Conservation (phyloP, 2,329 filamentous ascomycete species). For the Fusarium sp. region DNA sequence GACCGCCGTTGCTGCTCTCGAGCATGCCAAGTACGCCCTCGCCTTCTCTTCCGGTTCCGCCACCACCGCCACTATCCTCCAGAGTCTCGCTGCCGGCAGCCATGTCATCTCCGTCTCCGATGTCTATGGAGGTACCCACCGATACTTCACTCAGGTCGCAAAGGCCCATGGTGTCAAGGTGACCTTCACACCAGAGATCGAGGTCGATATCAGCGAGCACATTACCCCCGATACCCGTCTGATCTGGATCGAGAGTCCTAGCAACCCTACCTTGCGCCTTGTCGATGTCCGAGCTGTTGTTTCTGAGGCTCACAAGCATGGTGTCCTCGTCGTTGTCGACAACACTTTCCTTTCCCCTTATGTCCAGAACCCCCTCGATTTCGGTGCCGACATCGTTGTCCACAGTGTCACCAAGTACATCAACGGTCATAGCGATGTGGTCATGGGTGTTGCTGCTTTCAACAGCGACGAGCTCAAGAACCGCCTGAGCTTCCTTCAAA, state of each 20-base stretch:
- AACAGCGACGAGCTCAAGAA: slow-evolving; percentile 83
- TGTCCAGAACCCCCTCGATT: slow-evolving; percentile 93
- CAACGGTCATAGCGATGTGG: slow-evolving; percentile 95
- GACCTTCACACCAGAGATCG: slow-evolving; percentile 92
- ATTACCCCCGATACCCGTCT: slow-evolving; percentile 91
- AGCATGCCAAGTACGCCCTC: slow-evolving; percentile 90
- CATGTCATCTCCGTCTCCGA: slow-evolving; percentile 97
- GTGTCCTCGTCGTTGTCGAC: slow-evolving; percentile 96
- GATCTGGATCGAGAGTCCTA: slow-evolving; percentile 94
- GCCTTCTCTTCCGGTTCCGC: slow-evolving; percentile 95
- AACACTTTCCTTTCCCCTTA: slow-evolving; percentile 98
- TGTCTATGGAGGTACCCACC: slow-evolving; percentile 96
- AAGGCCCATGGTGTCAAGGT: slow-evolving; percentile 93
- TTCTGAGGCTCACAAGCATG: slow-evolving; percentile 83
- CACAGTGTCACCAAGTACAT: slow-evolving; percentile 99
- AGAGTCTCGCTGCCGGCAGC: slow-evolving; percentile 88
- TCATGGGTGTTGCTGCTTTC: slow-evolving; percentile 97
- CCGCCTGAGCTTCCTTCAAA: slow-evolving; percentile 89
- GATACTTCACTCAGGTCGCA: slow-evolving; percentile 98
- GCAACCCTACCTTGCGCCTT: slow-evolving; percentile 91
- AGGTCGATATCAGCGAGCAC: slow-evolving; percentile 84
- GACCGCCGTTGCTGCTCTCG: slow-evolving; percentile 86
- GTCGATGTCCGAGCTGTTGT: slow-evolving; percentile 93
- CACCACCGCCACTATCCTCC: slow-evolving; percentile 91
- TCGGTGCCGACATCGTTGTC: slow-evolving; percentile 95